Evolutionary conservation across 2,329 filamentous ascomycete species (phyloP).

Genomic region (Amphichorda felina): DNA sequence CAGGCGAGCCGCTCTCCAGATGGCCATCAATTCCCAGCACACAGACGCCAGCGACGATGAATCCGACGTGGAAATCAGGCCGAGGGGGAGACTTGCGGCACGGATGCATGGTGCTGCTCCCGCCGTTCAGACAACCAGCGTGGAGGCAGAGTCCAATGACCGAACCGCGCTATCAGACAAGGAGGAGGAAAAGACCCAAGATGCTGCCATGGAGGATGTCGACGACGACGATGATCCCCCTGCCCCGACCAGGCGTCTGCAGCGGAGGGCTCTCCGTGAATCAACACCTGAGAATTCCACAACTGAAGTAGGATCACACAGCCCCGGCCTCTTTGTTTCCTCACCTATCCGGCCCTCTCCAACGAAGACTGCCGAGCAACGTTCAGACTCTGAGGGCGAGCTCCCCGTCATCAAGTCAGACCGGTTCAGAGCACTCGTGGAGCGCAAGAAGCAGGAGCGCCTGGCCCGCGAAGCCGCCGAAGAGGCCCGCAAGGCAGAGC

Average conservation of each 20-base stretch:
- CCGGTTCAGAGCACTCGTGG: conserved; percentile 60
- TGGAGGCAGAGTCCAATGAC: conserved; percentile 6
- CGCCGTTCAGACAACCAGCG: conserved; percentile 6
- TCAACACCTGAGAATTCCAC: conserved; percentile 17
- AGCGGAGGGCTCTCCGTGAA: conserved; percentile 21
- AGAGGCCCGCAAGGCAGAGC: conserved; percentile 33
- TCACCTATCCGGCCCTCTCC: conserved; percentile 29
- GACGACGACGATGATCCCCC: conserved; percentile 29
- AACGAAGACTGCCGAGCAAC: conserved; percentile 15
- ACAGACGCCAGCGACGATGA: conserved; percentile 33
- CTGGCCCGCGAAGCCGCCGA: conserved; percentile 52
- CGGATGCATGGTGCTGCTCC: conserved; percentile 38
- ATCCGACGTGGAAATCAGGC: conserved; percentile 27
- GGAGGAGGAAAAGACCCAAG: conserved; percentile 11
- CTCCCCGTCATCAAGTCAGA: conserved; percentile 36
- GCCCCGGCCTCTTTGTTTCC: conserved; percentile 43
- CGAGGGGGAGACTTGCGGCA: conserved; percentile 52
- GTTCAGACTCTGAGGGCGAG: conserved; percentile 32
- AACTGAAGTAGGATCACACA: conserved; percentile 13
- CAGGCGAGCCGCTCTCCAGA: conserved; percentile 4
- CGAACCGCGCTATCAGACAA: conserved; percentile 21
- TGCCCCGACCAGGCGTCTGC: conserved; percentile 26
- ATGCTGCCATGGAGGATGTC: conserved; percentile 15
- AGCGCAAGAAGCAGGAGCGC: conserved; percentile 61
- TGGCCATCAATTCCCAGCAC: conserved; percentile 7